Evolutionary conservation across 2,329 filamentous ascomycete species (phyloP).

Genomic region (Talaromyces verruculosus): DNA sequence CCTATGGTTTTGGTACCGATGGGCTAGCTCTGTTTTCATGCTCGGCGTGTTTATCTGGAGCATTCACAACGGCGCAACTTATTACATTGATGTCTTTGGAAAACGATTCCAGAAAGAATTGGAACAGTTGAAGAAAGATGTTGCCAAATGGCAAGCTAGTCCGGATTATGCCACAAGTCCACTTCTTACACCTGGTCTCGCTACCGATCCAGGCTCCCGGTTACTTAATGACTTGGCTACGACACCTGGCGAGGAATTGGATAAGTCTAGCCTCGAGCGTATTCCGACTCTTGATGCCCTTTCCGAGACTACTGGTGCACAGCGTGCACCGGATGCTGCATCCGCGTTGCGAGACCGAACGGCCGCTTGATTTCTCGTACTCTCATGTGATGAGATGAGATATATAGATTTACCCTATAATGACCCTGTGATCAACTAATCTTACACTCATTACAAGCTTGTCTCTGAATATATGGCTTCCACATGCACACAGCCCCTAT

Average conservation of each 20-base stretch:
- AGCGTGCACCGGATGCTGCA: conserved; percentile 21
- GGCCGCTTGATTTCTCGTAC: background rate
- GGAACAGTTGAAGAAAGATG: conserved; percentile 82
- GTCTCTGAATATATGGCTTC: background rate
- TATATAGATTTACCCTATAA: background rate
- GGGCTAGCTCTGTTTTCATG: conserved; percentile 75
- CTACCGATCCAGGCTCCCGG: conserved; percentile 26
- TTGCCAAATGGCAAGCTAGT: conserved; percentile 75
- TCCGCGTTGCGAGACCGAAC: conserved; percentile 18
- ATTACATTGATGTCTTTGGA: conserved; percentile 97
- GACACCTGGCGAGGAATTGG: conserved; percentile 24
- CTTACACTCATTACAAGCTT: background rate
- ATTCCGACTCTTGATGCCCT: conserved; percentile 40
- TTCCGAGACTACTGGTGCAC: conserved; percentile 30
- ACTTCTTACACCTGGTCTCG: conserved; percentile 28
- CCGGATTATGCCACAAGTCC: conserved; percentile 37
- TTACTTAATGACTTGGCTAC: conserved; percentile 25
- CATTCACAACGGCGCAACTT: conserved; percentile 94
- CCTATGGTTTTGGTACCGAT: conserved; percentile 88
- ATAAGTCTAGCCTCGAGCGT: conserved; percentile 33
- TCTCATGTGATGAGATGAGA: background rate
- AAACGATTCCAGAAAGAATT: conserved; percentile 96
- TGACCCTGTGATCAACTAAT: background rate
- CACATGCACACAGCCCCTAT: background rate
- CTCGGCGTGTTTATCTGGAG: conserved; percentile 86